Evolutionary conservation across 2,329 filamentous ascomycete species (phyloP), one percentile per base, ranked within the genome.

Genomic region (Alternaria panax): DNA sequence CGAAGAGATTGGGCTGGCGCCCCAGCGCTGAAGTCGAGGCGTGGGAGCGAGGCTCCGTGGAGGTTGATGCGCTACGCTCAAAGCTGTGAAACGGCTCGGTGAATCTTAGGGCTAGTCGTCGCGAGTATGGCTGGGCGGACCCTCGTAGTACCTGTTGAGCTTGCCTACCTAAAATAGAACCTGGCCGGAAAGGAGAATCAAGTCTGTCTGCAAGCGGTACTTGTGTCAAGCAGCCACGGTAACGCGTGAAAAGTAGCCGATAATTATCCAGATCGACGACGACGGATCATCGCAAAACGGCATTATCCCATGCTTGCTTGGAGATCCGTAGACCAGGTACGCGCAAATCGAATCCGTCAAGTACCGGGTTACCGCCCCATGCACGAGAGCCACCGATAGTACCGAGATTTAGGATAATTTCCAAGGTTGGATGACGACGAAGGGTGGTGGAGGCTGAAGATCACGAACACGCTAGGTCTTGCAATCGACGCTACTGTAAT

Each of bases 41-140:
- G 14, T 51, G 48, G 48, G 48, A 38, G 36, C 48, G 22, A 51
- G 36, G 48, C n/a, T 51, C 41, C 36, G 48, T 41, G 36, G 48
- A 42, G 48, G 34, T 51, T 12, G 12, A 34, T 41, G 48, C 48
- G n/a, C 24, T 51, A 14, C 14, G 30, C 20, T 27, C 48, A 18
- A 51, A 51, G 34, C 20, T 51, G 34, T 41, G 48, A 51, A 51
- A 20, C 24, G 48, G 24, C n/a, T 41, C 48, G 48, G 20, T 30
- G 12, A 30, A 40, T 51, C 34, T 24, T 8, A 14, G 30, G 18
- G 48, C 24, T 41, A 51, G 36, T 51, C 34, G n/a, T 34, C 30
- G 25, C 36, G 36, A 42, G 36, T 38, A 14, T 7, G 25, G 43
- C 27, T 46, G n/a, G n/a, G 7, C 12, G 48, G 24, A 42, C 25